Conservation (phyloP, 108 stramenopile genomes). For the Nitzschia palea region DNA sequence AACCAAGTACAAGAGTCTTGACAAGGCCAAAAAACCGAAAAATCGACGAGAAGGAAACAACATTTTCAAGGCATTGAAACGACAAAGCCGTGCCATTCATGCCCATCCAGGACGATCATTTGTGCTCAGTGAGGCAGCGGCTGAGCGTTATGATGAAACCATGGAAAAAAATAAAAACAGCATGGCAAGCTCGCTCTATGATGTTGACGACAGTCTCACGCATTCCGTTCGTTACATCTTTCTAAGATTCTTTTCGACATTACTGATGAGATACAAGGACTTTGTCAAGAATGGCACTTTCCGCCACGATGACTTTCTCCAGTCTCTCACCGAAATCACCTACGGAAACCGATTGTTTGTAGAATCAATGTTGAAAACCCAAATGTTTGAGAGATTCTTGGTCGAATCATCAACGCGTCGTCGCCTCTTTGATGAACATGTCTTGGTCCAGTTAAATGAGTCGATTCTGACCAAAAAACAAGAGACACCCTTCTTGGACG, state of each 20-base stretch:
- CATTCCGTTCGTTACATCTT: conserved; percentile 59
- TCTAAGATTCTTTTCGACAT: conserved; percentile 67
- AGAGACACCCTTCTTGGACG: neutral
- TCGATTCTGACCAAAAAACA: neutral
- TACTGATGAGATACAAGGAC: conserved; percentile 57
- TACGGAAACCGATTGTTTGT: conserved; percentile 25
- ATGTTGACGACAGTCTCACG: neutral
- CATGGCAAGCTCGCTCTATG: conserved; percentile 17
- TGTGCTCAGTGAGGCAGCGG: neutral
- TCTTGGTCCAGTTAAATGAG: conserved; percentile 24
- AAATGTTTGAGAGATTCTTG: conserved; percentile 79
- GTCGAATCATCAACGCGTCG: conserved; percentile 49
- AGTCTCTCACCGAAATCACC: conserved; percentile 20
- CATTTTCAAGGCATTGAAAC: conserved; percentile 9
- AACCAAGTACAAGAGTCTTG: neutral
- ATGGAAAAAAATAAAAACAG: conserved; percentile 19
- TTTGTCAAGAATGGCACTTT: conserved; percentile 42
- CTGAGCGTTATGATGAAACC: neutral
- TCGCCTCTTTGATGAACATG: conserved; percentile 84
- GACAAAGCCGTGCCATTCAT: conserved; percentile 29
- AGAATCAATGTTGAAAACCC: conserved; percentile 33
- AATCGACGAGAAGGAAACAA: conserved; percentile 2
- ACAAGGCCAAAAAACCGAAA: neutral
- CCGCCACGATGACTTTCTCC: conserved; percentile 44
- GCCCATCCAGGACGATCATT: conserved; percentile 2